Evolutionary conservation across 306 rosid species (phyloP).

Genomic region (Dicorynia guianensis): DNA sequence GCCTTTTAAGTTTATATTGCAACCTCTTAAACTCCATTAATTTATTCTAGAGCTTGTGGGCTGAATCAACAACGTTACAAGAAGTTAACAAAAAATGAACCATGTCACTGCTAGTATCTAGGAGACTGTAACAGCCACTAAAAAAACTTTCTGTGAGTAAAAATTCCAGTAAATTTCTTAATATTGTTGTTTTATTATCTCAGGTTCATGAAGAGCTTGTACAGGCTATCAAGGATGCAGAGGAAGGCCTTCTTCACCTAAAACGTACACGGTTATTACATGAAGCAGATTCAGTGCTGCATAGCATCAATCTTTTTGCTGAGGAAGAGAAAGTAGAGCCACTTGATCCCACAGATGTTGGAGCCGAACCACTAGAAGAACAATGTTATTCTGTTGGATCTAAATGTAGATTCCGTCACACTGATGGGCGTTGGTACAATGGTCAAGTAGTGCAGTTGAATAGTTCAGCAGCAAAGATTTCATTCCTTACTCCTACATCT

Average conservation of each 20-base stretch:
- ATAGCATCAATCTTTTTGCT: slow-evolving; percentile 40
- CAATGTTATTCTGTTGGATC: slow-evolving; percentile 74
- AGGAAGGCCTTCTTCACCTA: slow-evolving; percentile 87
- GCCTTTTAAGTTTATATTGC: background rate
- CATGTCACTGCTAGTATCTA: background rate
- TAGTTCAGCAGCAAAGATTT: slow-evolving; percentile 68
- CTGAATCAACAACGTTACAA: background rate
- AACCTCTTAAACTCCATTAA: background rate
- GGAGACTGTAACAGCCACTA: background rate
- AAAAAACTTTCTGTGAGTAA: background rate
- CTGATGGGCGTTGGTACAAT: slow-evolving; percentile 92
- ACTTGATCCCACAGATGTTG: slow-evolving; percentile 60
- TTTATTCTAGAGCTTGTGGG: slow-evolving; percentile 3
- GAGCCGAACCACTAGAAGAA: slow-evolving; percentile 64
- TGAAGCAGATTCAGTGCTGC: slow-evolving; percentile 73
- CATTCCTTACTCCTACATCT: slow-evolving; percentile 88
- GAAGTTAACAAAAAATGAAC: too few relatives aligned
- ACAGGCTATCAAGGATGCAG: slow-evolving; percentile 86
- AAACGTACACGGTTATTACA: slow-evolving; percentile 79
- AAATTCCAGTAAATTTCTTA: slow-evolving; percentile 22
- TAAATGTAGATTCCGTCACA: slow-evolving; percentile 84
- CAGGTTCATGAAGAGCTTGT: slow-evolving; percentile 88
- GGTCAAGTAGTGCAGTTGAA: slow-evolving; percentile 72
- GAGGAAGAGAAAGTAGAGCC: slow-evolving; percentile 65
- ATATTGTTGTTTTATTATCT: slow-evolving; percentile 17